phyloP scores from a whole-genome alignment of 257 asterid genomes.

The Solanum virginianum region DNA sequence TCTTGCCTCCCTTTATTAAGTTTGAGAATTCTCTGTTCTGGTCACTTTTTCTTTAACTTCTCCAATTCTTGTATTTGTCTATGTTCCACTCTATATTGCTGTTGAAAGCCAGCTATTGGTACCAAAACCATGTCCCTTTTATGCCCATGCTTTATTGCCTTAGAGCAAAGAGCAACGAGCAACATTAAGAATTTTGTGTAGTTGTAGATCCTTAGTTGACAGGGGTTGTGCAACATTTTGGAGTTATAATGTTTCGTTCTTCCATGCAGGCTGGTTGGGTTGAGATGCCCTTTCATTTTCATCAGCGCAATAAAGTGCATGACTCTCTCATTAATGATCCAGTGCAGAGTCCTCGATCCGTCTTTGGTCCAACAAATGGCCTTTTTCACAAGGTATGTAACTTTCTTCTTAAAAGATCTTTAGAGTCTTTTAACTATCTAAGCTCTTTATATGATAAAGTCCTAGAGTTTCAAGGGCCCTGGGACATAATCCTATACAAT shows the following conservation, averaged over 20 bases:
- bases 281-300: constrained; percentile 27
- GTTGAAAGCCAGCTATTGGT: background rate
- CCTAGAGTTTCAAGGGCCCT: background rate
- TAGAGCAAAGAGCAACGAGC: background rate
- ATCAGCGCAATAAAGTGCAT: constrained; percentile 14
- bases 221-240: background rate
- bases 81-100: background rate
- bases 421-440: background rate
- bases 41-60: background rate
- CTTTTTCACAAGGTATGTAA: constrained; percentile 21
- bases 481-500: background rate
- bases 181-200: background rate
- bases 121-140: background rate
- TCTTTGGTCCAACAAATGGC: constrained; percentile 30
- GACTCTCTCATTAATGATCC: constrained; percentile 15
- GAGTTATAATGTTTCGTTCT: background rate
- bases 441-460: background rate
- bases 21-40: background rate
- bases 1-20: background rate
- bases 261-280: constrained; percentile 21
- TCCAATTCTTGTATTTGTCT: background rate
- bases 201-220: background rate
- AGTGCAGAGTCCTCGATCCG: constrained; percentile 29
- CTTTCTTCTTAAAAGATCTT: background rate
- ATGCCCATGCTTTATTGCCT: background rate